These are phyloP conservation scores for Corynascus novoguineensis DNA, from an alignment of 495 filamentous ascomycete genomes.

Conservation along the genomic window DNA sequence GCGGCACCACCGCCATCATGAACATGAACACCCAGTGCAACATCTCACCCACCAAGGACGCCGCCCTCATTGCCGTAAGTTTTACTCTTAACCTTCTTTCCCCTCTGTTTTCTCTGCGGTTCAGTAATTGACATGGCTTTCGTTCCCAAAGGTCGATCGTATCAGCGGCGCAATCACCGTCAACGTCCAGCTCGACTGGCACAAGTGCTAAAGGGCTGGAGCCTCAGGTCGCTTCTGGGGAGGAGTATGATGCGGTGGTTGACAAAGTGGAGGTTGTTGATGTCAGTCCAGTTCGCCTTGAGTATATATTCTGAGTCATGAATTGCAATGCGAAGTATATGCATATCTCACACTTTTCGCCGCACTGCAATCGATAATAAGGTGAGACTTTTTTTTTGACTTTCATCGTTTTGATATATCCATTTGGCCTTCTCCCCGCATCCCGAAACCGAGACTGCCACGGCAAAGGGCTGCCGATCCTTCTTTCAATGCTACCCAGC, in stretches of 20 bases:
- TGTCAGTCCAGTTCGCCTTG: background rate
- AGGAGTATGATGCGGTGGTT: background rate
- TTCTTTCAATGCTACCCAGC: too few species aligned
- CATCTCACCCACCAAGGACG: slow-evolving; percentile 20
- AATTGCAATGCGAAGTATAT: too few species aligned
- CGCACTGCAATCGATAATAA: too few species aligned
- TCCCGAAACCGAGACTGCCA: too few species aligned
- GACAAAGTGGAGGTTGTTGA: background rate
- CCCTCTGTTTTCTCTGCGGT: background rate
- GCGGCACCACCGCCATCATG: slow-evolving; percentile 23
- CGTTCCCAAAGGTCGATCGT: slow-evolving; percentile 19
- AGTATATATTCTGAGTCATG: too few species aligned
- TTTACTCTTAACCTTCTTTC: background rate
- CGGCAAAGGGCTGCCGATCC: too few species aligned
- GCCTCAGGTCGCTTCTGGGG: background rate
- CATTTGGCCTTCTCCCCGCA: too few species aligned
- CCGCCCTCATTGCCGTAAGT: slow-evolving; percentile 23
- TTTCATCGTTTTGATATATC: too few species aligned
- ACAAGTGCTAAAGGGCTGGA: slow-evolving; percentile 18
- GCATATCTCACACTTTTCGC: too few species aligned
- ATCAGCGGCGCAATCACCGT: slow-evolving; percentile 26
- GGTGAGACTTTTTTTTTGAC: too few species aligned
- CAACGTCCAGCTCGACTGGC: slow-evolving; percentile 23
- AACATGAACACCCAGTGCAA: slow-evolving; percentile 30
- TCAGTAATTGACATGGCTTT: background rate